Conservation (phyloP, 2,329 filamentous ascomycete species). For the Colletotrichum navitas region DNA sequence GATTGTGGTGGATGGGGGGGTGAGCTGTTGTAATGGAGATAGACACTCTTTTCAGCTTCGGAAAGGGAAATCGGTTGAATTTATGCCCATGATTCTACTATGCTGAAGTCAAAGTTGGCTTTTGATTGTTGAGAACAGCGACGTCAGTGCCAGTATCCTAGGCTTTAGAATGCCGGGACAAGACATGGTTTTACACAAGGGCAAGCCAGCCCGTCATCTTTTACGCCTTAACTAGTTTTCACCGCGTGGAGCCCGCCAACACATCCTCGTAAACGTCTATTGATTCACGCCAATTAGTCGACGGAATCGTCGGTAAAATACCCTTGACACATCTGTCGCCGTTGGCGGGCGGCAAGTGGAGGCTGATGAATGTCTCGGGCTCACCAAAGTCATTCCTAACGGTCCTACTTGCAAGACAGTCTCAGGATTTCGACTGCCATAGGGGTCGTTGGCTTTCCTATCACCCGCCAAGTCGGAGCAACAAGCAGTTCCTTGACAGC, state of each 20-base stretch:
- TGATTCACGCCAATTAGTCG: neutral
- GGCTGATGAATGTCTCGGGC: constrained; percentile 7
- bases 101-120: too few relatives aligned
- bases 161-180: neutral
- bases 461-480: neutral
- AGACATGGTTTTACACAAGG: neutral
- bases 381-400: constrained; percentile 14
- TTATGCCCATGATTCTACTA: neutral
- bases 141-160: neutral
- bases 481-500: too few relatives aligned
- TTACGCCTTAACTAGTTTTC: neutral
- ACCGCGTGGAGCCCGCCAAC: neutral
- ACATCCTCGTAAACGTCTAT: neutral
- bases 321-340: neutral
- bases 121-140: neutral
- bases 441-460: neutral
- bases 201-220: neutral
- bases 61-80: neutral
- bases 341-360: neutral
- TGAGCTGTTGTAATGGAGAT: neutral
- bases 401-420: constrained; percentile 5
- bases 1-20: too few relatives aligned
- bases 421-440: neutral
- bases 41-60: neutral
- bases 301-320: neutral